Evolutionary conservation across 1,139 yeast genomes (phyloP), one percentile per base, ranked within the genome.

Genomic region (Candida neerlandica): DNA sequence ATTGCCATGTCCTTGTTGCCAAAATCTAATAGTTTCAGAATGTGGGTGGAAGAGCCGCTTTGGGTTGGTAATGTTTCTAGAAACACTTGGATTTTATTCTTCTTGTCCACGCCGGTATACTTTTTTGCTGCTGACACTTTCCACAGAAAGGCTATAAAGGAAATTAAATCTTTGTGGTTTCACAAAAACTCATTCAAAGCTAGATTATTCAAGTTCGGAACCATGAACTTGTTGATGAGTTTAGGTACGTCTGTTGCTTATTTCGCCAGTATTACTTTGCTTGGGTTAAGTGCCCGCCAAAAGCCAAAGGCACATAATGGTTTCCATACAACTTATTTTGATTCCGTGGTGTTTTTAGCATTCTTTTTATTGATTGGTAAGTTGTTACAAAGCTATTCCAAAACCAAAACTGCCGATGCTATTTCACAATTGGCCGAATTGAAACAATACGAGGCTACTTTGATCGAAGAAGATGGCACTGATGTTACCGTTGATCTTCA

Each of bases 211-310:
- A 79, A 78, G 57, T 87, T 87, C 66, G 95, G 95, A 0, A 85
- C 91, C 1, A 87, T 87, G 95, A 86, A 81, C 61, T 64, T 86
- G 57, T 73, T 86, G 55, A 84, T 87, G 85, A 75, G 82, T 47
- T 66, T 86, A 45, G 95, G 95, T 14, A 87, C 94, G 0, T 70
- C 87, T 0, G 82, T 87, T 27, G 81, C 94, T 0, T 87, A 86
- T 61, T 76, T 85, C 64, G 81, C 90, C 2, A 84, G 90, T 60
- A 76, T 87, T 46, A 84, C 78, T 0, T 66, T 85, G 45, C 66
- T 87, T 26, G 73, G 69, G 1, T 59, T 85, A 19, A 75, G 85
- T 38, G 78, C 89, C 0, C 62, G 60, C 29, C 69, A 75, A 23
- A 51, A 63, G 5, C 60, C 64, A 1, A 54, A 48, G 49, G 52